Base-by-base conservation (phyloP, 2,329 filamentous ascomycete species). In the Microcyclospora tardicrescens region DNA sequence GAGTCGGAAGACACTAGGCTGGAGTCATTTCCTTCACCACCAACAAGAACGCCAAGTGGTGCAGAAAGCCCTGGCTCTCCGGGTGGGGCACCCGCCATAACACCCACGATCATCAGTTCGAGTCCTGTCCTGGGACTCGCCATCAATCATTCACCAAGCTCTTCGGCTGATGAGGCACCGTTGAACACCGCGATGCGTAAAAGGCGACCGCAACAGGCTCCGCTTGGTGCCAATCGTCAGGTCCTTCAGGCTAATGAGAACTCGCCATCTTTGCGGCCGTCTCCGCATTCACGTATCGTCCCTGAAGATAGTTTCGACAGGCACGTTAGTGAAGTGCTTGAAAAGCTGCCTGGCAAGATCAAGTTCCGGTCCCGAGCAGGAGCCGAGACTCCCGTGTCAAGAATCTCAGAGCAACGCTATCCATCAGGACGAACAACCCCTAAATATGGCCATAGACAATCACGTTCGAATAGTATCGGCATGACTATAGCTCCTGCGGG, bases 351-450 rank as follows among this genome's bases (percentile, higher is more conserved):
- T 10, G 79, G 80, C 27, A 78, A 79, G 44, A 93, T 96, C 51
- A 79, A 77, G 37, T 69, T 95, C 32, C 76, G 76, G 1, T 68
- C 71, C 2, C 71, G 72, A 36, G 63, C 69, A 15, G 61, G 63
- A 2, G 65, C 68, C 31, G 57, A 59, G 19, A 53, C 53, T 9
- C 52, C 53, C 2, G 35, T 42, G 16, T 32, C 30, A 32, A n/a
- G 30, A 32, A 10, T 10, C 4, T 32, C 30, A 15, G 19, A 24
- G 5, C 19, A 24, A 24, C 19, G 19, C 19, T 8, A 24, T 8
- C 19, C 19, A 4, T 24, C 19, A 8, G 19, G 19, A 24, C 19
- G 19, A 24, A 5, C 19, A 8, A 24, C 19, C 19, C 19, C 19
- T 24, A 24, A 8, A 24, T 24, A 24, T 24, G 19, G 19, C 19